These are phyloP conservation scores for Dactylellina cionopaga DNA, from an alignment of 2,329 filamentous ascomycete genomes.

Conservation along the genomic window DNA sequence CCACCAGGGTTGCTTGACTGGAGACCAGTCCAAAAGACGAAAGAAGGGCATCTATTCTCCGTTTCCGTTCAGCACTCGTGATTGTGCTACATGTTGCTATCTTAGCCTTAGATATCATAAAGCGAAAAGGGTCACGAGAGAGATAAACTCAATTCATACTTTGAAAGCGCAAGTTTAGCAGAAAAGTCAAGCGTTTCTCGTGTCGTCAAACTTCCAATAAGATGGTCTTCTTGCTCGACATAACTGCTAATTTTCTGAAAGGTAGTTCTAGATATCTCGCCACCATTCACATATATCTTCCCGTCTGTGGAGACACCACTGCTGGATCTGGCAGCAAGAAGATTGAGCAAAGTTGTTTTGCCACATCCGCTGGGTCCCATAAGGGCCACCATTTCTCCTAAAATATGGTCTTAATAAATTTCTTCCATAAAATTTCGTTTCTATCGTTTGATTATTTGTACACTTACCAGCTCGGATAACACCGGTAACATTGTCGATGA, in stretches of 20 bases:
- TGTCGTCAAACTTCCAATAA: slow-evolving; percentile 83
- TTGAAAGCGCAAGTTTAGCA: slow-evolving; percentile 72
- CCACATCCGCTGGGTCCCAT: slow-evolving; percentile 80
- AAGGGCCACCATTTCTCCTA: slow-evolving; percentile 77
- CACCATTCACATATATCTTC: slow-evolving; percentile 72
- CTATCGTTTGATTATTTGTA: not conserved
- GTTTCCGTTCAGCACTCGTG: slow-evolving; percentile 7
- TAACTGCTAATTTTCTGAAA: slow-evolving; percentile 77
- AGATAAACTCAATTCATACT: no score
- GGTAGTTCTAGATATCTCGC: slow-evolving; percentile 64
- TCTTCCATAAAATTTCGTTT: not conserved
- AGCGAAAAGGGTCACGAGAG: no score
- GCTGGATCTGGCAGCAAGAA: slow-evolving; percentile 73
- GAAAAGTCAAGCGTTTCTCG: slow-evolving; percentile 82
- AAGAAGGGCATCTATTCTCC: slow-evolving; percentile 62
- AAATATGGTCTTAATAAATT: slow-evolving; percentile 1
- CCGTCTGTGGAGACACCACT: slow-evolving; percentile 66
- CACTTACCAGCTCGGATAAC: slow-evolving; percentile 43
- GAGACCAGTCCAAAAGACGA: slow-evolving; percentile 75
- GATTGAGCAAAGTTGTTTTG: slow-evolving; percentile 85
- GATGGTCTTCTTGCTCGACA: slow-evolving; percentile 87
- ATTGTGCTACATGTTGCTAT: slow-evolving; percentile 19
- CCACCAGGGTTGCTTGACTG: slow-evolving; percentile 77
- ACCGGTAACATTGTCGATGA: slow-evolving; percentile 50
- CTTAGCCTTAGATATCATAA: no score